Percentiles rank a stretch among this genome's conserved stretches.
Evolutionary conservation across 495 filamentous ascomycete species (phyloP).

Genomic region (Rostrohypoxylon terebratum): DNA sequence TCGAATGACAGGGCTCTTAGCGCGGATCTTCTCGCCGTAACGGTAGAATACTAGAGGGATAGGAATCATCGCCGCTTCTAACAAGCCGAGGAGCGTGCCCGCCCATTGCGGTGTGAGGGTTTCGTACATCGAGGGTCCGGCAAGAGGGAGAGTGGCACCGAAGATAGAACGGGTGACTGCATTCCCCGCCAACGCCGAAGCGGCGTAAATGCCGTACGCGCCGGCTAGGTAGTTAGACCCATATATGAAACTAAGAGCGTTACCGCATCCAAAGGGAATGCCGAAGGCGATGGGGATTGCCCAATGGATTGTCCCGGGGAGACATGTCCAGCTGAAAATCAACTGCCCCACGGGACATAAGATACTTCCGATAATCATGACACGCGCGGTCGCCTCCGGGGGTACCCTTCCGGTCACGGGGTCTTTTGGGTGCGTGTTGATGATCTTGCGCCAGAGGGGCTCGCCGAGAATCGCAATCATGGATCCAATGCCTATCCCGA

Average conservation of each 20-base stretch:
- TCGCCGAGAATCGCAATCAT: conserved; percentile 73
- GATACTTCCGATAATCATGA: conserved; percentile 77
- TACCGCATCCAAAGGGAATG: conserved; percentile 82
- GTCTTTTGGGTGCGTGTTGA: conserved; percentile 75
- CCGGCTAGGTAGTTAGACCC: conserved; percentile 80
- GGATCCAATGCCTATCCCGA: conserved; percentile 83
- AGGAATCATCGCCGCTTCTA: conserved; percentile 77
- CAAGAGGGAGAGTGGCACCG: conserved; percentile 79
- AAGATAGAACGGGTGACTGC: conserved; percentile 73
- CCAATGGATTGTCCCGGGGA: conserved; percentile 78
- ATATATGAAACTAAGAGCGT: conserved; percentile 83
- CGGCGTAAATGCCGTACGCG: conserved; percentile 81
- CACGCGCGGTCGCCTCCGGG: conserved; percentile 79
- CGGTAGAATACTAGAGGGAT: conserved; percentile 84
- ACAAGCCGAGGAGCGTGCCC: conserved; percentile 75
- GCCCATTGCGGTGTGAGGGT: conserved; percentile 81
- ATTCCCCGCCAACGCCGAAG: conserved; percentile 82
- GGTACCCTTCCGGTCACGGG: conserved; percentile 72
- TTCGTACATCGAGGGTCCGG: conserved; percentile 77
- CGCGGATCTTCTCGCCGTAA: conserved; percentile 76
- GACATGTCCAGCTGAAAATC: conserved; percentile 84
- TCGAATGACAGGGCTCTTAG: conserved; percentile 72
- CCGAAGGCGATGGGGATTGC: conserved; percentile 79
- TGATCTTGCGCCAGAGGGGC: conserved; percentile 76
- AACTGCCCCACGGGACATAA: conserved; percentile 78